Percentiles rank a stretch among this genome's conserved stretches.
Conservation (phyloP, 2,329 filamentous ascomycete species). For the Nectriaceae sp. region DNA sequence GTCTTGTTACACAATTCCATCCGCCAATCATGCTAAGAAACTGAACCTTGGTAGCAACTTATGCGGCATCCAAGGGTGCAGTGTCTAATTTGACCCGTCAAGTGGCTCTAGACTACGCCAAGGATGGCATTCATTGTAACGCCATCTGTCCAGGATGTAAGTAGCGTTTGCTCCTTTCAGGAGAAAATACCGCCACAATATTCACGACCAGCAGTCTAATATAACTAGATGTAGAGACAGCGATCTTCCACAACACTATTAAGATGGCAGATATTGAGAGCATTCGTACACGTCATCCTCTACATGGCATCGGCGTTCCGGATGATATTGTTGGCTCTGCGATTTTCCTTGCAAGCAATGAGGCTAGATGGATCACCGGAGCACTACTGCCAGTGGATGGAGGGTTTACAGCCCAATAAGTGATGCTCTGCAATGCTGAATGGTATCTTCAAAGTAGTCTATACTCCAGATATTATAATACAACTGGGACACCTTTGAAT, state of each 20-base stretch:
- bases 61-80: conserved; percentile 51
- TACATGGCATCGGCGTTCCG: conserved; percentile 29
- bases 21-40: neutral
- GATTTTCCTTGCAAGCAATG: conserved; percentile 39
- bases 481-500: too few relatives aligned
- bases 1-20: neutral
- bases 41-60: conserved; percentile 32
- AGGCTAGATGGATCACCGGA: conserved; percentile 45
- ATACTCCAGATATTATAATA: too few relatives aligned
- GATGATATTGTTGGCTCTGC: conserved; percentile 35
- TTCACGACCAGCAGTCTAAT: neutral
- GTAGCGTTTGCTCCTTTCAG: too few relatives aligned
- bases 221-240: conserved; percentile 25
- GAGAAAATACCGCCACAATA: too few relatives aligned
- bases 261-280: conserved; percentile 13
- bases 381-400: conserved; percentile 41
- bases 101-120: conserved; percentile 51
- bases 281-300: conserved; percentile 24
- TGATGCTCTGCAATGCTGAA: neutral
- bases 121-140: conserved; percentile 51
- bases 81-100: conserved; percentile 51
- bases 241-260: conserved; percentile 27
- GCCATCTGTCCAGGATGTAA: conserved; percentile 12
- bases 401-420: conserved; percentile 37
- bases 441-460: neutral